These are phyloP conservation scores for Mortierella sp. DNA, from an alignment of 371 early-diverging fungal genomes.

Conservation along the genomic window DNA sequence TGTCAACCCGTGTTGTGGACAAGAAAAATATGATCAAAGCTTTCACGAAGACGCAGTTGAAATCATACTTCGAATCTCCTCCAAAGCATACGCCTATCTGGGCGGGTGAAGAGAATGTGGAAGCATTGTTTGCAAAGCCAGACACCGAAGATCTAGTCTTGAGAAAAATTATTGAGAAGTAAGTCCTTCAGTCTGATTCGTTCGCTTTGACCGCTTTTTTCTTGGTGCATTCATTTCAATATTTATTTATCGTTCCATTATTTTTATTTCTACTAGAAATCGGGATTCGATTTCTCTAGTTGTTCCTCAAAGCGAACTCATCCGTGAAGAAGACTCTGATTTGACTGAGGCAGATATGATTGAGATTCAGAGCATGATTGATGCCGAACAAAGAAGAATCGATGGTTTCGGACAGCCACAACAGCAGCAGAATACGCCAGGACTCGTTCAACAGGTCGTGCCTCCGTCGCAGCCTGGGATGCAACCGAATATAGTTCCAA, in stretches of 20 bases:
- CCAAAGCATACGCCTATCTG: constrained; percentile 25
- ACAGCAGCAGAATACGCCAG: not conserved
- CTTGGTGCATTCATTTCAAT: not conserved
- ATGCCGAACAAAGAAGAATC: constrained; percentile 32
- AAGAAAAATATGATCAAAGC: constrained; percentile 63
- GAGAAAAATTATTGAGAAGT: constrained; percentile 27
- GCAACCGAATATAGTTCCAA: constrained; percentile 1
- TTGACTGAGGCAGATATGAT: constrained; percentile 44
- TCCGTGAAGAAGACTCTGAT: constrained; percentile 45
- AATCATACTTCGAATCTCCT: constrained; percentile 63
- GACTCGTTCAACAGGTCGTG: not conserved
- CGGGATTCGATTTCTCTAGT: constrained; percentile 13
- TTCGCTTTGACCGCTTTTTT: not conserved
- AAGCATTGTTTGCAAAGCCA: constrained; percentile 24
- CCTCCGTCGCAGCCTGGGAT: not conserved
- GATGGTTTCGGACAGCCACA: constrained; percentile 3
- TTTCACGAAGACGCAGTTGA: constrained; percentile 59
- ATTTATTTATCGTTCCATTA: not conserved
- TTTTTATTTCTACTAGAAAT: constrained; percentile 21
- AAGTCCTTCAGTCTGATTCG: not conserved
- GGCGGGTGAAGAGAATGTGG: constrained; percentile 23
- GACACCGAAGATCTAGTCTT: constrained; percentile 41
- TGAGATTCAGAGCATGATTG: constrained; percentile 42
- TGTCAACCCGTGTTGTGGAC: constrained; percentile 73
- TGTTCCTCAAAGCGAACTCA: constrained; percentile 30